Evolutionary conservation across 2,329 filamentous ascomycete genomes (phyloP), one percentile per base, ranked within the genome.

Genomic region (Akanthomyces dipterigenus): DNA sequence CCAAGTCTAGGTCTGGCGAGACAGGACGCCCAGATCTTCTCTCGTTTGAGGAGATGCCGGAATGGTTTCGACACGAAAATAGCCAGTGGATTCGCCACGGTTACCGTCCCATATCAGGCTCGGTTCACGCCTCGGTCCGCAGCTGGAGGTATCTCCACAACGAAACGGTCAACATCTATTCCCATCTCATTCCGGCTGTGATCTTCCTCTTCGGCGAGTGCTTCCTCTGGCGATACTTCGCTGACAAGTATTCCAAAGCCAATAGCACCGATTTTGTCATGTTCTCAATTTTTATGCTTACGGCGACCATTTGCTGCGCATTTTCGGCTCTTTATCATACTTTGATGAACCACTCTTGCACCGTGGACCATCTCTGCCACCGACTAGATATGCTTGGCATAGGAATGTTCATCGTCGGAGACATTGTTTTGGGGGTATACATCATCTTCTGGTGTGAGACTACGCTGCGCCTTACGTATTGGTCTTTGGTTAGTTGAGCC

Each of bases 81-180:
- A 65, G 67, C 53, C 59, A 57, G 55, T 65, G 61, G 55, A 59
- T 67, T 63, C 63, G 64, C 45, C 60, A 63, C 22, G 64, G 64
- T 26, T 81, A 81, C 63, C 75, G 78, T n/a, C 75, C 75, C 6
- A 70, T 74, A 28, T 75, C 72, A 3, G 66, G 70, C 56, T 80
- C 78, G 1, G 65, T 64, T 24, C 61, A 51, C 3, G 64, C 62
- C 8, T 81, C 72, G 59, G 65, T 80, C 55, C 56, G 65, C 26
- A 80, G 77, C 60, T 75, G 72, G 70, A 63, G 66, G 3, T 76
- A 77, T 64, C 42, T 73, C 16, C 71, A 74, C 65, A 73, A 73
- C 61, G 69, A 74, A 62, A 67, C 70, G 4, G 62, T 69, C 63
- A 49, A 49, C 46, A 49, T 49, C 24, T 49, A 48, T 26, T 28